Evolutionary conservation across 768 basidiomycete species (phyloP).

Genomic region (Leucosporidium yakuticum): DNA sequence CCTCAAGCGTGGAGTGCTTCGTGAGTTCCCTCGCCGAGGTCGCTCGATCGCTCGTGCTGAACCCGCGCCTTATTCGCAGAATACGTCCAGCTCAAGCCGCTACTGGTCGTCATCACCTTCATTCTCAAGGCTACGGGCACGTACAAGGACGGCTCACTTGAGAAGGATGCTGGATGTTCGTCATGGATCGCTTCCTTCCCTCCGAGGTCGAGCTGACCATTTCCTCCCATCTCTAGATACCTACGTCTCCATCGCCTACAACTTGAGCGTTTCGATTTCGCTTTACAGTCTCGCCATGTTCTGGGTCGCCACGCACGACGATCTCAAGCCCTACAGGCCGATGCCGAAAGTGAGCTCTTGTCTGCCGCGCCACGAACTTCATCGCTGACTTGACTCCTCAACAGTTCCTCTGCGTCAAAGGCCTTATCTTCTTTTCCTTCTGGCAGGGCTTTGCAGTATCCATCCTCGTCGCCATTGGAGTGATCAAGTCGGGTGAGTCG

Average conservation of each 20-base stretch:
- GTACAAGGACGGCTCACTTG: conserved; percentile 83
- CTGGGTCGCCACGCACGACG: conserved; percentile 86
- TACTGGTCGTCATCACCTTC: conserved; percentile 74
- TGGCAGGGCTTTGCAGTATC: conserved; percentile 90
- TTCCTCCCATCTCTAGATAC: conserved; percentile 21
- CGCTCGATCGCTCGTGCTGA: background rate
- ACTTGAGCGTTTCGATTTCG: conserved; percentile 59
- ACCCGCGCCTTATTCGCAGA: conserved; percentile 52
- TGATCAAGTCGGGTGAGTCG: conserved; percentile 56
- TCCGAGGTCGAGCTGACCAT: background rate
- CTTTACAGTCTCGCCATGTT: conserved; percentile 89
- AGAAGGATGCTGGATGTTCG: conserved; percentile 78
- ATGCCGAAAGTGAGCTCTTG: conserved; percentile 60
- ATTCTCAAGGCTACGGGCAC: conserved; percentile 79
- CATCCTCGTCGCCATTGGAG: conserved; percentile 73
- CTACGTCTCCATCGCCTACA: conserved; percentile 38
- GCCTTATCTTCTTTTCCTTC: conserved; percentile 95
- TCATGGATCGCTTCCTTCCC: background rate
- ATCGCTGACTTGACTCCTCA: background rate
- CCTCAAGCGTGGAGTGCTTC: conserved; percentile 88
- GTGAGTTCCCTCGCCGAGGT: conserved; percentile 49
- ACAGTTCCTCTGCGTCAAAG: conserved; percentile 90
- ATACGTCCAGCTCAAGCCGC: conserved; percentile 93
- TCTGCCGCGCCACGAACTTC: background rate
- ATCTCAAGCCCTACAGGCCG: conserved; percentile 72